phyloP scores from a whole-genome alignment of 2,329 filamentous ascomycete species.

The Penicillium oxalicum region DNA sequence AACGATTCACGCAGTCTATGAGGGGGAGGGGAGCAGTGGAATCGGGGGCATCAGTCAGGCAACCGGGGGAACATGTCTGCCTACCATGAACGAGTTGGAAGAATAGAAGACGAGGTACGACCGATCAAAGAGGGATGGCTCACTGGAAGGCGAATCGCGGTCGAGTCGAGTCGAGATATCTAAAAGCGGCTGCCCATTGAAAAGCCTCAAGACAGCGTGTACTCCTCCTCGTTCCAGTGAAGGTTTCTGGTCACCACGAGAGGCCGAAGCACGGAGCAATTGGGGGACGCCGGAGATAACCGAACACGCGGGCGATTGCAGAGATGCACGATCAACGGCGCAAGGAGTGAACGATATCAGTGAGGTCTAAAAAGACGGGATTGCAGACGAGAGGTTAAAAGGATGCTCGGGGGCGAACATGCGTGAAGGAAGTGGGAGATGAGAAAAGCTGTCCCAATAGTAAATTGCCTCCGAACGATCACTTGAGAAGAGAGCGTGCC shows the following conservation, averaged over 20 bases:
- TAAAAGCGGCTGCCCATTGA: conserved; percentile 12
- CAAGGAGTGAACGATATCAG: conserved; percentile 1
- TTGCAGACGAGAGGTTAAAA: not conserved
- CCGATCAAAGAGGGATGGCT: not conserved
- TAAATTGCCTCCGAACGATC: conserved; percentile 17
- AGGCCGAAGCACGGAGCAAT: conserved; percentile 11
- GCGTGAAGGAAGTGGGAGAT: not conserved
- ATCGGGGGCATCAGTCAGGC: conserved; percentile 12
- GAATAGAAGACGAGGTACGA: not conserved
- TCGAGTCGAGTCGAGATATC: conserved; percentile 2
- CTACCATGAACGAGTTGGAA: not conserved
- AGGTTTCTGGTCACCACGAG: not conserved
- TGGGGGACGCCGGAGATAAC: conserved; percentile 28
- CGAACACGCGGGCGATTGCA: conserved; percentile 23
- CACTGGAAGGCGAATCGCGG: not conserved
- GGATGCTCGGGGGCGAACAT: conserved; percentile 3
- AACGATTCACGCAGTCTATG: not conserved
- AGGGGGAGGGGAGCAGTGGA: not conserved
- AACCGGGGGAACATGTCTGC: conserved; percentile 4
- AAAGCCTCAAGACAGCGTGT: conserved; percentile 1
- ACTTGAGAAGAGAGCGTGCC: not conserved
- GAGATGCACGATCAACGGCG: conserved; percentile 13
- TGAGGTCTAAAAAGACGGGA: conserved; percentile 1
- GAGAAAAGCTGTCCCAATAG: conserved; percentile 5
- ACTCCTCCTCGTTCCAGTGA: conserved; percentile 1